These are phyloP conservation scores for Solanum lycopersicoides DNA, from an alignment of 257 asterid species.

Conservation along the genomic window DNA sequence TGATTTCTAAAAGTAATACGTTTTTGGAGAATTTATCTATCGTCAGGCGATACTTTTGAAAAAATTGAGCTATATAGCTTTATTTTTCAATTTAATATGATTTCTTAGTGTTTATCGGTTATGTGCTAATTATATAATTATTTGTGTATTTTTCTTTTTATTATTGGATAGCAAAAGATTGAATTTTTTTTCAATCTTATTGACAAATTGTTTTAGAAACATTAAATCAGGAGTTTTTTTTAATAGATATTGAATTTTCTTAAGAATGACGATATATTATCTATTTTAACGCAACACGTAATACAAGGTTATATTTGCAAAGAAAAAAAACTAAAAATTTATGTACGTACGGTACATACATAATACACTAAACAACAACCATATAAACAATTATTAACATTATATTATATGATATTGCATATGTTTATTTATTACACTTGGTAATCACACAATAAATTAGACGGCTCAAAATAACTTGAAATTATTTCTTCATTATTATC, in stretches of 20 bases:
- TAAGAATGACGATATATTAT: too few relatives aligned
- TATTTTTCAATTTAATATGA: background rate
- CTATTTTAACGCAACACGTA: background rate
- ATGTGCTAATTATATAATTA: background rate
- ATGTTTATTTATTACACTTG: background rate
- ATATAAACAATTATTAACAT: background rate
- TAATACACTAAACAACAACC: background rate
- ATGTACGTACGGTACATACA: background rate
- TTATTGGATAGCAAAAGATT: background rate
- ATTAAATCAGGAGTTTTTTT: background rate
- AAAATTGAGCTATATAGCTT: background rate
- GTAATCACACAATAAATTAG: slow-evolving; percentile 33
- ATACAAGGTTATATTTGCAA: too few relatives aligned
- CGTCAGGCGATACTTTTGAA: background rate
- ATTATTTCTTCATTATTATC: background rate
- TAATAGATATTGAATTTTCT: too few relatives aligned
- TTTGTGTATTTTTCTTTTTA: background rate
- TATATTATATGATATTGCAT: background rate
- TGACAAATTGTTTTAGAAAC: background rate
- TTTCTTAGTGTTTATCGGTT: background rate
- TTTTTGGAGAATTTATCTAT: background rate
- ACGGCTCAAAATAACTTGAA: slow-evolving; percentile 14
- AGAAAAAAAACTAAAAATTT: too few relatives aligned
- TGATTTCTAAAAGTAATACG: background rate
- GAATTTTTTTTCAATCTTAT: background rate